Evolutionary conservation across 2,329 filamentous ascomycete genomes (phyloP).

Genomic region (Microdochium bolleyi): DNA sequence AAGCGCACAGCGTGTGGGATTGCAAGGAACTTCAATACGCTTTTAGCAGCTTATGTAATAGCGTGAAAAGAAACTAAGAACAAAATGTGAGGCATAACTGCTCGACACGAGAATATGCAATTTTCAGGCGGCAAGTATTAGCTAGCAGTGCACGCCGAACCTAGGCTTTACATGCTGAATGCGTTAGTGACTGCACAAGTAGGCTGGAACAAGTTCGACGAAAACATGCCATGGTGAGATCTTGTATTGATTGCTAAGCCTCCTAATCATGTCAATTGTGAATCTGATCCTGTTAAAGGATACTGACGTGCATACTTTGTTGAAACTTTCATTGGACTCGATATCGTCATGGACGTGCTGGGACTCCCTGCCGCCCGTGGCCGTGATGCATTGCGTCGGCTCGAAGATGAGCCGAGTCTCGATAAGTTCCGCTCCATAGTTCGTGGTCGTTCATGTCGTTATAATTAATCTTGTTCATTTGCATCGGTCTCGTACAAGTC

Average conservation of each 20-base stretch:
- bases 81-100: neutral
- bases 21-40: neutral
- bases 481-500: neutral
- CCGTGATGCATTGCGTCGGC: neutral
- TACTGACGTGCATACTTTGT: neutral
- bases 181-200: neutral
- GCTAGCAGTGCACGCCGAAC: neutral
- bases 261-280: neutral
- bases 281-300: neutral
- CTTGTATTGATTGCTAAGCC: neutral
- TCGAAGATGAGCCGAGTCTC: neutral
- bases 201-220: neutral
- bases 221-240: neutral
- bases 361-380: neutral
- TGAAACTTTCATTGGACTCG: neutral
- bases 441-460: neutral
- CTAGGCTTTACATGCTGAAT: neutral
- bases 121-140: neutral
- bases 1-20: neutral
- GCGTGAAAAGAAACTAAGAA: neutral
- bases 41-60: neutral
- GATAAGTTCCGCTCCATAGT: neutral
- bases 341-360: neutral
- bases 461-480: neutral
- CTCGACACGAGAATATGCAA: neutral